phyloP scores from a whole-genome alignment of 495 filamentous ascomycete species.

The Xylaria sp. region DNA sequence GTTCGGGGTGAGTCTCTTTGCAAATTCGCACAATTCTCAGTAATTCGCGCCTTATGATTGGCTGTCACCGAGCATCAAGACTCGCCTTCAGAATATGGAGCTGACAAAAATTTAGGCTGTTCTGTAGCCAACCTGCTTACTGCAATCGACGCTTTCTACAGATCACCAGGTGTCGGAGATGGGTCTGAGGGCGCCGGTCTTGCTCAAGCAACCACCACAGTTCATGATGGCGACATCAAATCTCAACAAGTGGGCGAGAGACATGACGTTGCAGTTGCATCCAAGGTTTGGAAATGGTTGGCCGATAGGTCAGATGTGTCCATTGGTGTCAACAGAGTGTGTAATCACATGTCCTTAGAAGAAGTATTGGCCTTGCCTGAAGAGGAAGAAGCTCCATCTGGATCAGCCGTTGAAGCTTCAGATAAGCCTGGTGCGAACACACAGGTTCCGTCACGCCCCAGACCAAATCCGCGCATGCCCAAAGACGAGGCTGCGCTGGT shows the following conservation, averaged over 20 bases:
- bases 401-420: constrained; percentile 15
- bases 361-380: constrained; percentile 53
- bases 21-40: constrained; percentile 16
- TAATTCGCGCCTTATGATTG: constrained; percentile 10
- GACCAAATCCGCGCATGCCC: not conserved
- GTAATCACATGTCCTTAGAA: constrained; percentile 49
- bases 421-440: constrained; percentile 12
- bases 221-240: not conserved
- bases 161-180: not conserved
- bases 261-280: constrained; percentile 42
- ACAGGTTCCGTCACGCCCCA: not conserved
- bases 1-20: constrained; percentile 66
- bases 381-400: constrained; percentile 31
- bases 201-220: constrained; percentile 1
- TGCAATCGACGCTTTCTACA: constrained; percentile 37
- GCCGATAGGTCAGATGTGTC: constrained; percentile 50
- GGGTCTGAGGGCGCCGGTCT: not conserved
- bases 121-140: constrained; percentile 34
- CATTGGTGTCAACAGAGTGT: constrained; percentile 48
- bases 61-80: not conserved
- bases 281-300: constrained; percentile 56
- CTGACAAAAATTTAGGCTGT: constrained; percentile 36
- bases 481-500: constrained; percentile 2
- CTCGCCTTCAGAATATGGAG: constrained; percentile 1
- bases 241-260: not conserved